Evolutionary conservation across 768 basidiomycete species (phyloP), one percentile per base, ranked within the genome.

Genomic region (Leucocoprinus leucothites): DNA sequence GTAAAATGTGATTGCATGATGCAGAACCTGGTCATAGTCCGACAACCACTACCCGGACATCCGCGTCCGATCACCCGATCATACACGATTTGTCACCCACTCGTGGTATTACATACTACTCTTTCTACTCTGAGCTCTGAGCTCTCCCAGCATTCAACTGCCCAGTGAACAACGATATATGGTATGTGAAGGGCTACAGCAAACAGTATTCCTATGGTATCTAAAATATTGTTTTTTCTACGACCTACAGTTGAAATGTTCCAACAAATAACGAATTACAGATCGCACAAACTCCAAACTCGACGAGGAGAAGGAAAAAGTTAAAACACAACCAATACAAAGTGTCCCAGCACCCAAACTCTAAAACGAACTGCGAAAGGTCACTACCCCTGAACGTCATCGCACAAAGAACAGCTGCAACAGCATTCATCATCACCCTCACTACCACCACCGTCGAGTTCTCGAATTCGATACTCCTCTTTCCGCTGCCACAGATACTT

Each of bases 41-140:
- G 36, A 51, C 34, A 22, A n/a, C 31, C 18, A 26, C 38, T 36
- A 21, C 25, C 44, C 46, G 46, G 28, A 48, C 16, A n/a, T 31
- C 14, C 28, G 24, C 49, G 18, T 26, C 49, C 38, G 38, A 28
- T 25, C 49, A 34, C n/a, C 48, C 48, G 48, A 49, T 49, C 48
- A 49, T 7, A 28, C 9, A 22, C 25, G 28, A 38, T 50, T 47
- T 21, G 19, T 21, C 42, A 21, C 22, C 40, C 16, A 3, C 13
- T n/a, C 40, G n/a, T n/a, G n/a, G n/a, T 35, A 35, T 14, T 35
- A 35, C 35, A 35, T 35, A n/a, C n/a, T n/a, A n/a, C 35, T 35
- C 35, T 35, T 35, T 35, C n/a, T n/a, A n/a, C n/a, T n/a, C n/a
- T n/a, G n/a, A n/a, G n/a, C n/a, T n/a, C n/a, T n/a, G n/a, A n/a